Evolutionary conservation across 345 rosid species (phyloP), one percentile per base, ranked within the genome.

Genomic region (Mallotus nudiflorus): DNA sequence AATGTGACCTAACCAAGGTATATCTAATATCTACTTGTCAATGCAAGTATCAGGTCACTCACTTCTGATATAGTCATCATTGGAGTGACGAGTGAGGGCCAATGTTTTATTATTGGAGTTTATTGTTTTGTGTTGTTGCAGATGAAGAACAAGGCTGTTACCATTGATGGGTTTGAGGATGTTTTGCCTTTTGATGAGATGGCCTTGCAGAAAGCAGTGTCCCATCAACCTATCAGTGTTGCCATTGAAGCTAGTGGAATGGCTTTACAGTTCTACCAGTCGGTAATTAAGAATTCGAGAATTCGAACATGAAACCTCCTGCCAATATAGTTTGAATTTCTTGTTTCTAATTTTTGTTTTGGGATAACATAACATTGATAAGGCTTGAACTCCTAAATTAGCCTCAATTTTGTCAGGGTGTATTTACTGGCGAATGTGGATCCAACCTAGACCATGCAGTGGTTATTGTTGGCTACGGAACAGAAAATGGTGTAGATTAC

Each of bases 391-490:
- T n/a, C n/a, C n/a, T n/a, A n/a, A n/a, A n/a, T n/a, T n/a, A n/a
- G n/a, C n/a, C n/a, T 33, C 9, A 25, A 22, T 33, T 18, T 42
- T 3, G 16, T 33, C 53, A 75, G 79, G 75, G 75, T 29, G 73
- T 76, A 19, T 71, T 76, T 63, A 71, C 65, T 0, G 75, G 80
- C 19, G 72, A 71, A n/a, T 76, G 80, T 12, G 75, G 75, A 45
- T 33, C 80, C 14, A 52, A 40, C 1, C 62, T 76, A 18, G 75
- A 76, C 72, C 80, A 76, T 15, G 80, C 75, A 29, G 75, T 61
- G 22, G 72, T 59, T 6, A 54, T 66, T 3, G 75, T 65, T 39
- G 79, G 79, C 2, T 76, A 76, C 22, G 79, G 75, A 51, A 42
- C 71, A 2, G 72, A 76, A 28, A 52, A 70, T 13, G 75, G 67